Conservation (phyloP, 805 yeast genomes). For the Sporopachydermia lactativora region DNA sequence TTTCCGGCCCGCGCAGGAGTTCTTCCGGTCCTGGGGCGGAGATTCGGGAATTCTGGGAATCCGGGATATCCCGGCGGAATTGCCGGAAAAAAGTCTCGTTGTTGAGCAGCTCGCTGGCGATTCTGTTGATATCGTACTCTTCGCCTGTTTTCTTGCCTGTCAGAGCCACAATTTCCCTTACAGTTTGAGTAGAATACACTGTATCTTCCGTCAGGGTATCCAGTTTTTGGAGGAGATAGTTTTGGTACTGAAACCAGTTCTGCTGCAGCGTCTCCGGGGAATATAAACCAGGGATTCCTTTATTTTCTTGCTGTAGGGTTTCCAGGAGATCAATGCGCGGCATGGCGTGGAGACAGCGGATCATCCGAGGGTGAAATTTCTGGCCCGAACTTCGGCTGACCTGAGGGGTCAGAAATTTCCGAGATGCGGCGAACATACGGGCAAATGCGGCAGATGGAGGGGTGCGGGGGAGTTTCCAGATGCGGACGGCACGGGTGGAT, state of each 20-base stretch:
- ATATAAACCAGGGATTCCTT: not conserved
- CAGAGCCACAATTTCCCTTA: not conserved
- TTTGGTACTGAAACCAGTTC: not conserved
- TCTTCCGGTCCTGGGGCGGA: conserved; percentile 14
- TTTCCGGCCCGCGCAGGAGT: conserved; percentile 5
- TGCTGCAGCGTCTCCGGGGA: not conserved
- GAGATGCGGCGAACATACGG: too few species aligned
- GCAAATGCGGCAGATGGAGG: too few species aligned
- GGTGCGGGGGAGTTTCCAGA: too few species aligned
- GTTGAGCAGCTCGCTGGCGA: not conserved
- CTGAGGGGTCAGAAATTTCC: too few species aligned
- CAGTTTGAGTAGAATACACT: not conserved
- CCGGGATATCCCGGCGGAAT: conserved; percentile 9
- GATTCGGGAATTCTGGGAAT: conserved; percentile 13
- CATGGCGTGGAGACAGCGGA: not conserved
- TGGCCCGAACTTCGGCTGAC: too few species aligned
- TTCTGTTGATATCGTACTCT: not conserved
- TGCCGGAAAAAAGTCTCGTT: not conserved
- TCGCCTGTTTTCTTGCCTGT: not conserved
- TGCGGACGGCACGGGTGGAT: too few species aligned
- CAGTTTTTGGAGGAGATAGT: not conserved
- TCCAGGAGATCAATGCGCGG: not conserved
- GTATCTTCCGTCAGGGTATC: conserved; percentile 1
- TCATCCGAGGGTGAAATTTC: too few species aligned
- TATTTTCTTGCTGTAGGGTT: not conserved